Evolutionary conservation across 2,329 filamentous ascomycete genomes (phyloP).

Genomic region (Fusarium staphyleae): DNA sequence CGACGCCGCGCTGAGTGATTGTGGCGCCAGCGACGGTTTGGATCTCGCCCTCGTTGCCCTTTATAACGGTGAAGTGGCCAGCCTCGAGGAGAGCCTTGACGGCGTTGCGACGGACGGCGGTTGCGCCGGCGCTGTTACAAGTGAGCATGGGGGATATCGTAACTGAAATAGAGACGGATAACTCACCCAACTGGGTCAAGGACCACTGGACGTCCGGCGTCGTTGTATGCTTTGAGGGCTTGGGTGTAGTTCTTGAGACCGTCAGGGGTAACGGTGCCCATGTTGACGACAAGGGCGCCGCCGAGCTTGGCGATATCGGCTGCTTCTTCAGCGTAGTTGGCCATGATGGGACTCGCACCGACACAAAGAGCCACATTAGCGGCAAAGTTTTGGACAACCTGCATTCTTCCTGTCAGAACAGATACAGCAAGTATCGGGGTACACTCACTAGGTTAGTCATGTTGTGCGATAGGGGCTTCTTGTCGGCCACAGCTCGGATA

Average conservation of each 20-base stretch:
- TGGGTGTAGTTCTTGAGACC: constrained; percentile 74
- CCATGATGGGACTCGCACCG: constrained; percentile 93
- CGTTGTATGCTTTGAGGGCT: constrained; percentile 84
- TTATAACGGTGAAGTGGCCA: constrained; percentile 87
- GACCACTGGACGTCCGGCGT: constrained; percentile 74
- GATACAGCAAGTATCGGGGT: neutral
- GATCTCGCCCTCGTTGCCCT: constrained; percentile 93
- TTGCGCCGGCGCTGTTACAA: constrained; percentile 74
- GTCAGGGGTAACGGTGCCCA: constrained; percentile 87
- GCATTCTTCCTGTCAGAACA: neutral
- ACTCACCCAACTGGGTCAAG: constrained; percentile 85
- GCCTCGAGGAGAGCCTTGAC: constrained; percentile 73
- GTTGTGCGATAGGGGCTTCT: constrained; percentile 84
- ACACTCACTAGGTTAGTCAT: constrained; percentile 84
- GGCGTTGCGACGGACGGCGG: constrained; percentile 72
- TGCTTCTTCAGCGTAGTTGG: constrained; percentile 84
- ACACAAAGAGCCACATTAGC: constrained; percentile 87
- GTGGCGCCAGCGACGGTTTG: constrained; percentile 69
- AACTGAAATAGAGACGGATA: neutral
- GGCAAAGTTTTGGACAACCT: constrained; percentile 90
- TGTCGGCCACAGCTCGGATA: constrained; percentile 66
- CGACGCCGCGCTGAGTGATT: constrained; percentile 77
- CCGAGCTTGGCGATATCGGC: constrained; percentile 78
- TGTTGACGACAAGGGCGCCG: constrained; percentile 87
- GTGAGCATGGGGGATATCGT: neutral